These are phyloP conservation scores for Penicillium ucsense DNA, from an alignment of 495 filamentous ascomycete species.

Conservation along the genomic window DNA sequence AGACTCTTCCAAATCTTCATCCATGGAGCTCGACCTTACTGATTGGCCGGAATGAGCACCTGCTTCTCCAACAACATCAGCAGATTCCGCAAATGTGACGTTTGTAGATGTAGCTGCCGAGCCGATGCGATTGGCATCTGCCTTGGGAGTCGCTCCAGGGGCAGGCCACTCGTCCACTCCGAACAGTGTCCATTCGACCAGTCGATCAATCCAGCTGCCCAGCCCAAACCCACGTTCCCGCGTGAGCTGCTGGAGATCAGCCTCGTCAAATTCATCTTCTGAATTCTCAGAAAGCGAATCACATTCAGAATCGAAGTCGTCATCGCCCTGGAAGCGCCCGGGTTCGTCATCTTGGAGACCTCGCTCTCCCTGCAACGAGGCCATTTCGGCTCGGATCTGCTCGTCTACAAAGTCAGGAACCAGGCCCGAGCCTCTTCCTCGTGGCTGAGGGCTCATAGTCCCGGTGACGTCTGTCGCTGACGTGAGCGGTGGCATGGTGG, in stretches of 20 bases:
- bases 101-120: slow-evolving; percentile 42
- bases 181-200: slow-evolving; percentile 72
- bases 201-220: slow-evolving; percentile 64
- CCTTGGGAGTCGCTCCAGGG: slow-evolving; percentile 1
- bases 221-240: slow-evolving; percentile 55
- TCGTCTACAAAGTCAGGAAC: slow-evolving; percentile 38
- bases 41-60: slow-evolving; percentile 3
- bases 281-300: slow-evolving; percentile 9
- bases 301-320: slow-evolving; percentile 16
- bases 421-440: slow-evolving; percentile 6
- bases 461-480: neutral
- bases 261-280: slow-evolving; percentile 34
- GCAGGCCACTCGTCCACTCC: slow-evolving; percentile 51
- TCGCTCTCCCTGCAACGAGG: slow-evolving; percentile 17
- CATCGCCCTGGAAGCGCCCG: slow-evolving; percentile 6
- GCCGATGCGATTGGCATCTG: slow-evolving; percentile 22
- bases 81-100: slow-evolving; percentile 22
- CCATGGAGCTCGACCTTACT: slow-evolving; percentile 9
- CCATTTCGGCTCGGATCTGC: slow-evolving; percentile 36
- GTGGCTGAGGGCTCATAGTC: slow-evolving; percentile 7
- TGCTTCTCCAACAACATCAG: neutral
- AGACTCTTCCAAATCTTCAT: slow-evolving; percentile 16
- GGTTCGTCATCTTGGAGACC: slow-evolving; percentile 7
- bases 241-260: slow-evolving; percentile 34
- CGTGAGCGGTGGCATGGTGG: slow-evolving; percentile 9